These are phyloP conservation scores for Eurotiales sp. DNA, from an alignment of 2,329 filamentous ascomycete genomes.

Conservation along the genomic window DNA sequence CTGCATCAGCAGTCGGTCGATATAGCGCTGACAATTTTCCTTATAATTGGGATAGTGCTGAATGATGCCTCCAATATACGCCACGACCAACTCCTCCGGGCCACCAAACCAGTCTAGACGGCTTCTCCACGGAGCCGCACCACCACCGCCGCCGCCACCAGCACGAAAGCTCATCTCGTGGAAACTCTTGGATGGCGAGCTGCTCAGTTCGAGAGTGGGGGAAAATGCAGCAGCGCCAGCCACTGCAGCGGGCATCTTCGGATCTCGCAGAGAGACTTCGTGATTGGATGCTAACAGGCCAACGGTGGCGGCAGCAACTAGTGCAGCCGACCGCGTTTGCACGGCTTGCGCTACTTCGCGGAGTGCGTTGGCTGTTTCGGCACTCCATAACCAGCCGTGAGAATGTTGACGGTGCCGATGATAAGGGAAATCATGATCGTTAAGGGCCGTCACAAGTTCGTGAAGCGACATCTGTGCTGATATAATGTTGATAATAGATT, in stretches of 20 bases:
- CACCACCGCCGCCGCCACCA: not conserved
- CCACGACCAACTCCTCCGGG: slow-evolving; percentile 43
- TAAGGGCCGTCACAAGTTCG: slow-evolving; percentile 4
- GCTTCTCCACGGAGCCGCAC: not conserved
- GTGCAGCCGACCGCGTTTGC: slow-evolving; percentile 11
- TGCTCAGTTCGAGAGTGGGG: slow-evolving; percentile 24
- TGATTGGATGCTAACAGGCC: slow-evolving; percentile 15
- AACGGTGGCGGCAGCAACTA: slow-evolving; percentile 15
- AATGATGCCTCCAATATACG: slow-evolving; percentile 73
- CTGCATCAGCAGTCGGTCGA: slow-evolving; percentile 49
- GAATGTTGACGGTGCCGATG: not conserved
- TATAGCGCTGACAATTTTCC: slow-evolving; percentile 60
- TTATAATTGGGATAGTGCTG: slow-evolving; percentile 68
- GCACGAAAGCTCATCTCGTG: slow-evolving; percentile 12
- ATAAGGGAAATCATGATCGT: slow-evolving; percentile 1
- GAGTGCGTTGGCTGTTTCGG: slow-evolving; percentile 9
- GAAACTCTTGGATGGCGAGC: slow-evolving; percentile 13
- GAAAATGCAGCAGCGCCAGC: not conserved
- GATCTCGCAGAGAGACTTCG: slow-evolving; percentile 11
- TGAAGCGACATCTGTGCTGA: slow-evolving; percentile 5
- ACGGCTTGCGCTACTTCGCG: slow-evolving; percentile 13
- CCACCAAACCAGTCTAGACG: slow-evolving; percentile 11
- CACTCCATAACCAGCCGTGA: slow-evolving; percentile 11
- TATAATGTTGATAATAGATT: slow-evolving; percentile 11
- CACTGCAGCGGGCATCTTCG: not conserved